These are phyloP conservation scores for Zelopaecilomyces penicillatus DNA, from an alignment of 2,329 filamentous ascomycete genomes.

Conservation along the genomic window DNA sequence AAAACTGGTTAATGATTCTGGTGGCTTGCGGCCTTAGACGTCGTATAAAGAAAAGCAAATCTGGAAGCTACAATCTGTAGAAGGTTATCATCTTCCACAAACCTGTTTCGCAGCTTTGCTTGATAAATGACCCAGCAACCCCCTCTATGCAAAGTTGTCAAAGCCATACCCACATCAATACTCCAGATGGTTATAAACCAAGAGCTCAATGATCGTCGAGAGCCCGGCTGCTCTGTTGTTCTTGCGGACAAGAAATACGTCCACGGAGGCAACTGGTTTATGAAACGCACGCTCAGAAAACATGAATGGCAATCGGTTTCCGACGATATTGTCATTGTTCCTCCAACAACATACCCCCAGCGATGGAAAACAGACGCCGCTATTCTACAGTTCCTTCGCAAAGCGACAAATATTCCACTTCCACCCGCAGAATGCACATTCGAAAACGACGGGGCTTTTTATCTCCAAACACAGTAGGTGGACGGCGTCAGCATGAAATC, in stretches of 20 bases:
- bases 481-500: slow-evolving; percentile 10
- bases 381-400: slow-evolving; percentile 8
- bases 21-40: too few species aligned
- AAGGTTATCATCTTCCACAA: too few species aligned
- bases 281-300: slow-evolving; percentile 11
- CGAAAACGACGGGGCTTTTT: slow-evolving; percentile 11
- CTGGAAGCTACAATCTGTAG: too few species aligned
- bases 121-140: too few species aligned
- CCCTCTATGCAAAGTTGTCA: too few species aligned
- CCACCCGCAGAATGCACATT: slow-evolving; percentile 13
- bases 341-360: slow-evolving; percentile 9
- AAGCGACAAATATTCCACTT: slow-evolving; percentile 13
- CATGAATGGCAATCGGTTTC: slow-evolving; percentile 10
- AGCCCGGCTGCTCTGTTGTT: slow-evolving; percentile 3
- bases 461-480: slow-evolving; percentile 11
- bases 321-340: too few species aligned
- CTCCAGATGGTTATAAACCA: slow-evolving; percentile 1
- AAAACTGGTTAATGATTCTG: too few species aligned
- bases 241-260: slow-evolving; percentile 9
- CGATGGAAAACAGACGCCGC: slow-evolving; percentile 13
- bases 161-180: too few species aligned
- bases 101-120: neutral
- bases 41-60: too few species aligned
- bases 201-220: slow-evolving; percentile 5
- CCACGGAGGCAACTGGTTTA: slow-evolving; percentile 2